A percentile compares a stretch with the other conserved stretches of the same genome.
These are phyloP conservation scores for Colletotrichum tanaceti DNA, from an alignment of 2,329 filamentous ascomycete species.

Conservation along the genomic window DNA sequence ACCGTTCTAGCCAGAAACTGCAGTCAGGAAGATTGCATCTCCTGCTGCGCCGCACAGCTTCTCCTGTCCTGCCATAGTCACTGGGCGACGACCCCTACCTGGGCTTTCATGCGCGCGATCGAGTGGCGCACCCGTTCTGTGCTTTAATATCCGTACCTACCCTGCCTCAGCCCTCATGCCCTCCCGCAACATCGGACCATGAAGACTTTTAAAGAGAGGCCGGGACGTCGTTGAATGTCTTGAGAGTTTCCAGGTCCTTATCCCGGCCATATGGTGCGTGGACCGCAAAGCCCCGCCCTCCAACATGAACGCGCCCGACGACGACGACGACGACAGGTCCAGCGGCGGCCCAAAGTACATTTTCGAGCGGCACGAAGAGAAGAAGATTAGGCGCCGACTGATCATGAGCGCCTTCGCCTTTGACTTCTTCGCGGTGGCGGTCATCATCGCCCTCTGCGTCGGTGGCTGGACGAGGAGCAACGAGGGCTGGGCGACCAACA, in stretches of 20 bases:
- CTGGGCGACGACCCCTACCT: constrained; percentile 1
- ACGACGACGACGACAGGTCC: constrained; percentile 14
- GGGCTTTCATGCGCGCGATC: not conserved
- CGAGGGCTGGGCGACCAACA: not conserved
- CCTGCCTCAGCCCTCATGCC: not conserved
- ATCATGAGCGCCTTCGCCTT: constrained; percentile 16
- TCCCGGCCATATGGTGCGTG: not conserved
- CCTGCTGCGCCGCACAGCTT: constrained; percentile 8
- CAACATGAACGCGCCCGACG: constrained; percentile 17
- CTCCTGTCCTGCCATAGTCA: not conserved
- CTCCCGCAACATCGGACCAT: not conserved
- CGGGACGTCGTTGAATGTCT: not conserved
- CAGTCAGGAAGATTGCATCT: not conserved
- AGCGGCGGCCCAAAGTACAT: constrained; percentile 27
- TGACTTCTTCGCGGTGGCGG: constrained; percentile 11
- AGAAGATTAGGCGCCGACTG: constrained; percentile 14
- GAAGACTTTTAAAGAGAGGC: too few species aligned
- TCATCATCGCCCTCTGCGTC: constrained; percentile 27
- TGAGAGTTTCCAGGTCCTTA: not conserved
- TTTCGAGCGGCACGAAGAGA: constrained; percentile 25
- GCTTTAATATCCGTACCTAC: not conserved
- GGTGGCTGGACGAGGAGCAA: constrained; percentile 19
- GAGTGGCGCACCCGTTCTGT: not conserved
- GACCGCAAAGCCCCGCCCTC: not conserved
- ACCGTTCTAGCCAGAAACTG: not conserved